Evolutionary conservation across 148 eudicot genomes (phyloP), one percentile per base, ranked within the genome.

Genomic region (Pharnaceum exiguum): DNA sequence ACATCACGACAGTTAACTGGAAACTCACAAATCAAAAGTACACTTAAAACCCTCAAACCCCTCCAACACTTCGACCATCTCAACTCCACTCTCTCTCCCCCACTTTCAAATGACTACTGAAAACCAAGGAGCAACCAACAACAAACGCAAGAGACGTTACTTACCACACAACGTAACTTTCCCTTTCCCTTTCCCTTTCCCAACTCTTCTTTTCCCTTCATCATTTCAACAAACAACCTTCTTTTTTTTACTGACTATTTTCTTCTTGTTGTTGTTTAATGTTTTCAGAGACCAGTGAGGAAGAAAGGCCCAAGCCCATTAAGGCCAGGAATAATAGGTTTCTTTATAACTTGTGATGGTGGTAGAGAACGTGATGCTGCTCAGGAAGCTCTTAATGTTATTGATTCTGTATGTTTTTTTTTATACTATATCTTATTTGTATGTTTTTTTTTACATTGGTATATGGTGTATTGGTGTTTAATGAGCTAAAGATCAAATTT

Each of bases 311-410:
- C 62, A 17, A 75, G 75, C 67, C 91, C 99, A 35, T 46, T 93
- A 53, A 68, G 75, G 16, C 95, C 96, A 26, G 99, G 99, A 25
- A 75, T 86, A 0, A 65, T 74, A 58, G 99, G 99, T 0, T 93
- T 93, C 80, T 93, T 88, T 51, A 93, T 93, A 40, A 93, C 99
- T 22, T 93, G 96, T 57, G 98, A 91, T 79, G 98, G 98, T 51
- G 98, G 98, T 1, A 75, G 89, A 55, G 98, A 91, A 64, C 79
- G 66, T 43, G 90, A 91, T 68, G 98, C 96, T 60, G 64, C 86
- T 61, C 75, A 82, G 9, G 98, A 91, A 83, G 90, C 98, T 39
- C 76, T 87, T 32, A 63, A 79, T 57, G 90, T 91, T 57, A 75
- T 91, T 67, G 98, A 91, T 25, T 73, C 90, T 57, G 98, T 91